Evolutionary conservation across 2,329 filamentous ascomycete genomes (phyloP), one percentile per base, ranked within the genome.

Genomic region (Trichoderma pleuroti): DNA sequence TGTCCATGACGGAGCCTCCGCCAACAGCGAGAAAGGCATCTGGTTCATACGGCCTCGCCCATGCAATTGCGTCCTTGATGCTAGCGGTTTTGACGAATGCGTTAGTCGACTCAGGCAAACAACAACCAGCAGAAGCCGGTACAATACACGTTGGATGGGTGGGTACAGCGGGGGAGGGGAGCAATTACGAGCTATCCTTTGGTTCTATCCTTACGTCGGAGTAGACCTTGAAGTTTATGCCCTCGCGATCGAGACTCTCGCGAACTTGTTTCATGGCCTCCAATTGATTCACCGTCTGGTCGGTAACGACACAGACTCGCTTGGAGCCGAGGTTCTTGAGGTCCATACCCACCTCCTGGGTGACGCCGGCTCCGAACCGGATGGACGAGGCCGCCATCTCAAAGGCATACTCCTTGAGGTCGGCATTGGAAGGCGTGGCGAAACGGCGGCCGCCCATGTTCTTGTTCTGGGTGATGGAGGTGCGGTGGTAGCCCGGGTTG

Each of bases 361-460:
- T 99, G 70, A 92, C 92, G 7, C 96, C 96, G 0, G 93, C 93
- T 0, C 96, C 96, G 76, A 98, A 99, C 14, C 96, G 90, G 77
- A 99, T 98, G 32, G 92, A 93, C 1, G 93, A 97, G 1, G 96
- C 94, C 0, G 96, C 96, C 95, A 99, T 97, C 81, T 99, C 96
- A 79, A 99, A 99, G 16, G 96, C 96, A 83, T 99, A 99, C 80
- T 99, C 96, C 80, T 97, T 97, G 77, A 94, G 86, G 10, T 86
- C 82, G 32, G 92, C 83, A 49, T 77, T 77, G 36, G 92, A 83
- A 0, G 94, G 93, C 0, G 93, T 95, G n/a, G 93, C 94, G 80
- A 88, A 90, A 63, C 84, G 84, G 39, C 88, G 80, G 28, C 74
- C 72, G 36, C 76, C 82, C 39, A 81, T 74, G 74, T 80, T 71